phyloP scores from a whole-genome alignment of 1,284 basidiomycete species.

The Crucibulum cyathiforme region DNA sequence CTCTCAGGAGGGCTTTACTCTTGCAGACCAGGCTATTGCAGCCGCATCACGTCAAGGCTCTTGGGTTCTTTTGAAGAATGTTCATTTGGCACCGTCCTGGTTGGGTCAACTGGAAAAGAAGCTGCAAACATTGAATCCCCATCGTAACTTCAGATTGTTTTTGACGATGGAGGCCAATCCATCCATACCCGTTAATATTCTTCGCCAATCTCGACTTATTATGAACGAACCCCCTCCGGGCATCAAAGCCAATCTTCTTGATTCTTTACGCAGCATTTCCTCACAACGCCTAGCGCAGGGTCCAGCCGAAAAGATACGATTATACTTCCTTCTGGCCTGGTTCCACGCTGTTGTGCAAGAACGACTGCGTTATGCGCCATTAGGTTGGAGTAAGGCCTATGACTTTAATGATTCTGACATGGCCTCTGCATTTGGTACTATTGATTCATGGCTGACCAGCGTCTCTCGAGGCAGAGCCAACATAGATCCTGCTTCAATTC shows the following conservation, averaged over 20 bases:
- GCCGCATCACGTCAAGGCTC: constrained; percentile 88
- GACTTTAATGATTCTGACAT: constrained; percentile 99
- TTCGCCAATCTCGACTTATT: constrained; percentile 91
- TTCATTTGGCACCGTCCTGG: constrained; percentile 94
- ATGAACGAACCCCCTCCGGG: constrained; percentile 99
- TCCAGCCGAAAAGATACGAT: constrained; percentile 87
- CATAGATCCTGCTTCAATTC: constrained; percentile 87
- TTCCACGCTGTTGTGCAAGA: constrained; percentile 98
- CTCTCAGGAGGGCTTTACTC: constrained; percentile 94
- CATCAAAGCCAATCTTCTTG: constrained; percentile 92
- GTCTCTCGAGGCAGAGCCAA: constrained; percentile 89
- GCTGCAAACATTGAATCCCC: constrained; percentile 88
- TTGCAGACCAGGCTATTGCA: constrained; percentile 94
- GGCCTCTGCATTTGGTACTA: constrained; percentile 89
- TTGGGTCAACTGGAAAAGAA: constrained; percentile 95
- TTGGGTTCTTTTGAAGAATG: constrained; percentile 96
- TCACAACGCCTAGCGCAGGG: constrained; percentile 76
- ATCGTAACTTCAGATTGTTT: constrained; percentile 92
- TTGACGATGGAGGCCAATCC: constrained; percentile 96
- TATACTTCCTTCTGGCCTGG: constrained; percentile 97
- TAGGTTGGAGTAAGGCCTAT: constrained; percentile 95
- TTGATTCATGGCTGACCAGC: constrained; percentile 85
- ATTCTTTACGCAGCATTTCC: constrained; percentile 84
- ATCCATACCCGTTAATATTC: constrained; percentile 92
- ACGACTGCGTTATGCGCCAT: constrained; percentile 90